Conservation (phyloP, 768 basidiomycete genomes). For the Lentinula lateritia region DNA sequence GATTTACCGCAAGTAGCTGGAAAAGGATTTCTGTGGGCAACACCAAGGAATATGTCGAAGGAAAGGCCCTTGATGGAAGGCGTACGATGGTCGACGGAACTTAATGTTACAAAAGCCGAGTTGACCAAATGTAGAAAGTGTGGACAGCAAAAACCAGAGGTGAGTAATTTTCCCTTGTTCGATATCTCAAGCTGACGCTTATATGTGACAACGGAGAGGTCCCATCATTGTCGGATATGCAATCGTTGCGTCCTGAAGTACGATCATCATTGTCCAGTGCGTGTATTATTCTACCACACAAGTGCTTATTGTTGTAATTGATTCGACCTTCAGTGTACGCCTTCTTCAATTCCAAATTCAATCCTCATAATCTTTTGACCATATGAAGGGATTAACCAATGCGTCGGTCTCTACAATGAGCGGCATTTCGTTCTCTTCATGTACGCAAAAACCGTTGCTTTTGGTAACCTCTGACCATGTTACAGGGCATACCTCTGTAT, state of each 20-base stretch:
- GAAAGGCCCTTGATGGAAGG: slow-evolving; percentile 29
- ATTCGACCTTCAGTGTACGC: slow-evolving; percentile 31
- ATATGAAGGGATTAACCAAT: slow-evolving; percentile 87
- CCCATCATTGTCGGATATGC: slow-evolving; percentile 92
- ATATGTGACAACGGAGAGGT: slow-evolving; percentile 47
- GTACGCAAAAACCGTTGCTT: slow-evolving; percentile 34
- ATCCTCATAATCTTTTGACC: not conserved
- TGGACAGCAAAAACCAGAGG: slow-evolving; percentile 69
- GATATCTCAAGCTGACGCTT: slow-evolving; percentile 1
- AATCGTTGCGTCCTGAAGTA: slow-evolving; percentile 86
- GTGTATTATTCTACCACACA: slow-evolving; percentile 25
- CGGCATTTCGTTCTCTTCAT: slow-evolving; percentile 95
- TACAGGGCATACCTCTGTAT: slow-evolving; percentile 76
- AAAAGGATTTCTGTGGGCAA: slow-evolving; percentile 55
- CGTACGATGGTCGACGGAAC: slow-evolving; percentile 44
- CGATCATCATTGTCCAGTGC: slow-evolving; percentile 87
- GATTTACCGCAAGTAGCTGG: slow-evolving; percentile 42
- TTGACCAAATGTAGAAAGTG: slow-evolving; percentile 67
- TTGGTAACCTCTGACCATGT: not conserved
- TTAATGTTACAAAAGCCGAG: slow-evolving; percentile 49
- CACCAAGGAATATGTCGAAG: slow-evolving; percentile 21
- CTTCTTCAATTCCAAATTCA: not conserved
- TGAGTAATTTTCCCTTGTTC: slow-evolving; percentile 26
- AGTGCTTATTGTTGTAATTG: slow-evolving; percentile 1
- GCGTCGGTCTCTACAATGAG: slow-evolving; percentile 93